A percentile compares a stretch with the other conserved stretches of the same genome.
These are phyloP conservation scores for Verticillium longisporum DNA, from an alignment of 2,329 filamentous ascomycete species.

Conservation along the genomic window DNA sequence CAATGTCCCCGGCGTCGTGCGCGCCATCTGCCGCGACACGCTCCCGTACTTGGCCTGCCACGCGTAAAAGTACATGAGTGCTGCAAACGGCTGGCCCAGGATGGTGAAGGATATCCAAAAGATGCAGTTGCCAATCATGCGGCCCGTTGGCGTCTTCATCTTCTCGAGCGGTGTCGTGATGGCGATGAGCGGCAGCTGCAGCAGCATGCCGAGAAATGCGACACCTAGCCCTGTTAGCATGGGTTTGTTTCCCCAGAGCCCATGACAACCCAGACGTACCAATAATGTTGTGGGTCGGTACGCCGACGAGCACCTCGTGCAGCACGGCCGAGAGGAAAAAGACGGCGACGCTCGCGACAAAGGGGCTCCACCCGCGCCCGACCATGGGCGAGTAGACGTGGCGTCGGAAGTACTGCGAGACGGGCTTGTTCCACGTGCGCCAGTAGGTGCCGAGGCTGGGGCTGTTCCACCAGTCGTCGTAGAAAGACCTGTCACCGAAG, in stretches of 20 bases:
- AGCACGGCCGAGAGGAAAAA: conserved; percentile 84
- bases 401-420: conserved; percentile 92
- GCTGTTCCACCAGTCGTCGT: conserved; percentile 52
- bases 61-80: conserved; percentile 91
- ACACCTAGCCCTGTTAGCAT: conserved; percentile 50
- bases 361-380: conserved; percentile 70
- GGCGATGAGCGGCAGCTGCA: conserved; percentile 82
- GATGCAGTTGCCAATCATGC: conserved; percentile 81
- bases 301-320: conserved; percentile 86
- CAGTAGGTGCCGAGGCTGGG: conserved; percentile 76
- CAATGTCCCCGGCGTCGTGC: background rate
- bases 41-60: conserved; percentile 98
- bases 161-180: conserved; percentile 75
- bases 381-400: conserved; percentile 88
- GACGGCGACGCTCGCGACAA: conserved; percentile 68
- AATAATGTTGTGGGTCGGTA: conserved; percentile 91
- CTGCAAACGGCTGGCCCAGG: conserved; percentile 88
- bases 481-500: conserved; percentile 92
- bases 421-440: conserved; percentile 96
- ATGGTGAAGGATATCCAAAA: conserved; percentile 98
- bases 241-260: background rate
- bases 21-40: conserved; percentile 44
- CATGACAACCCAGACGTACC: conserved; percentile 40
- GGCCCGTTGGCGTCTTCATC: conserved; percentile 67
- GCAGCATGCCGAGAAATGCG: conserved; percentile 88